phyloP scores from a whole-genome alignment of 495 filamentous ascomycete genomes.

The Tuber melanosporum region DNA sequence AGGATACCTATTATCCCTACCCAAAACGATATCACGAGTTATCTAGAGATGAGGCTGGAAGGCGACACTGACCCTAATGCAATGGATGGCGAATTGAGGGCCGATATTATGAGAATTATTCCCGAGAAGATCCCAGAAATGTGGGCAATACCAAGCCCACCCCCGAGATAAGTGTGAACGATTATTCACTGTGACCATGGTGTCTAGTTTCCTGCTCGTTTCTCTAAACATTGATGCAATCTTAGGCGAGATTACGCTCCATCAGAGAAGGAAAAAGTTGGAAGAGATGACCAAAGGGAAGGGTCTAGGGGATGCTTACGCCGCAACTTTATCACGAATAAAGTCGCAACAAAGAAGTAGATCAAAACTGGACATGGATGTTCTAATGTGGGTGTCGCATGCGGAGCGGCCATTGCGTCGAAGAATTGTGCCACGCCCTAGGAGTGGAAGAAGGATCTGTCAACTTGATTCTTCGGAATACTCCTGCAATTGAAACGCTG shows the following conservation, averaged over 20 bases:
- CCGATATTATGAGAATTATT: not conserved
- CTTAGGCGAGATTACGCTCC: not conserved
- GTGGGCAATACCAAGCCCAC: not conserved
- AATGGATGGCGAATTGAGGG: not conserved
- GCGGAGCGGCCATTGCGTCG: not conserved
- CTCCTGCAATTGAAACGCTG: not conserved
- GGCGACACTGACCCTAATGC: not conserved
- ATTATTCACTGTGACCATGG: not conserved
- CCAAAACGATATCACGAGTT: not conserved
- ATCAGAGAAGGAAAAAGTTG: not conserved
- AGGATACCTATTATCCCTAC: not conserved
- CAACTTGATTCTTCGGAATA: not conserved
- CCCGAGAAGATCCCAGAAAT: not conserved
- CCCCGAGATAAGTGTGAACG: not conserved
- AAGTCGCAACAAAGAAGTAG: not conserved
- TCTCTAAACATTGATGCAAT: not conserved
- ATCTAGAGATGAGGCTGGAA: not conserved
- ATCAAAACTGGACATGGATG: not conserved
- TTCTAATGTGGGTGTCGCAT: not conserved
- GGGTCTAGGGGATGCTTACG: not conserved
- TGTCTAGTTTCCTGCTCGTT: not conserved
- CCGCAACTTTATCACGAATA: not conserved
- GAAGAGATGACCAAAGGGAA: not conserved
- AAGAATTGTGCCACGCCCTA: not conserved
- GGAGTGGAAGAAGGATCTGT: not conserved